These are phyloP conservation scores for Claviceps cyperi DNA, from an alignment of 2,329 filamentous ascomycete species.

Conservation along the genomic window DNA sequence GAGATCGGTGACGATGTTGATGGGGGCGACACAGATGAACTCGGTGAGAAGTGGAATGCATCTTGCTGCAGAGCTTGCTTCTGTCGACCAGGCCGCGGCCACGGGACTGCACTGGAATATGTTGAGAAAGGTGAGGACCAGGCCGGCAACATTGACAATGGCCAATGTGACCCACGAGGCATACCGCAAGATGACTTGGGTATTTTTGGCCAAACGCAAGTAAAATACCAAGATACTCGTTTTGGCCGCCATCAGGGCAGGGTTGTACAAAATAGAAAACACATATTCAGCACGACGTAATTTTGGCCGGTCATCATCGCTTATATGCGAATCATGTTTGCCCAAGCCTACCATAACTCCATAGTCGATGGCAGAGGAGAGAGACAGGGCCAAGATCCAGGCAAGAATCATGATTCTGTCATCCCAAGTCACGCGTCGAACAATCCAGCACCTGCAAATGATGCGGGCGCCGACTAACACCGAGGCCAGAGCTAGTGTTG, in stretches of 20 bases:
- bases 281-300: constrained; percentile 49
- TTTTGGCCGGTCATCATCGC: constrained; percentile 27
- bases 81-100: constrained; percentile 47
- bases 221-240: constrained; percentile 90
- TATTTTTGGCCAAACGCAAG: constrained; percentile 64
- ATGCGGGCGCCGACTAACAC: constrained; percentile 64
- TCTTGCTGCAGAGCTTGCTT: constrained; percentile 16
- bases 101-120: constrained; percentile 75
- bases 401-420: constrained; percentile 71
- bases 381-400: constrained; percentile 57
- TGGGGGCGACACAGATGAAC: constrained; percentile 62
- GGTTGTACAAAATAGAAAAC: constrained; percentile 60
- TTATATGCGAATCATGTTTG: constrained; percentile 49
- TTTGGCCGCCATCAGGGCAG: constrained; percentile 80
- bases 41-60: constrained; percentile 47
- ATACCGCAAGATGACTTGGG: constrained; percentile 59
- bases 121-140: constrained; percentile 72
- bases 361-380: constrained; percentile 52
- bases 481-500: constrained; percentile 54
- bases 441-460: constrained; percentile 56
- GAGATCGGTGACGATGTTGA: constrained; percentile 85
- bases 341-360: constrained; percentile 52
- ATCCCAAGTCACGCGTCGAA: constrained; percentile 57
- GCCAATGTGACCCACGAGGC: constrained; percentile 68
- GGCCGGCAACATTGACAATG: constrained; percentile 65